Conservation (phyloP, 768 basidiomycete species). For the Saitozyma podzolica region DNA sequence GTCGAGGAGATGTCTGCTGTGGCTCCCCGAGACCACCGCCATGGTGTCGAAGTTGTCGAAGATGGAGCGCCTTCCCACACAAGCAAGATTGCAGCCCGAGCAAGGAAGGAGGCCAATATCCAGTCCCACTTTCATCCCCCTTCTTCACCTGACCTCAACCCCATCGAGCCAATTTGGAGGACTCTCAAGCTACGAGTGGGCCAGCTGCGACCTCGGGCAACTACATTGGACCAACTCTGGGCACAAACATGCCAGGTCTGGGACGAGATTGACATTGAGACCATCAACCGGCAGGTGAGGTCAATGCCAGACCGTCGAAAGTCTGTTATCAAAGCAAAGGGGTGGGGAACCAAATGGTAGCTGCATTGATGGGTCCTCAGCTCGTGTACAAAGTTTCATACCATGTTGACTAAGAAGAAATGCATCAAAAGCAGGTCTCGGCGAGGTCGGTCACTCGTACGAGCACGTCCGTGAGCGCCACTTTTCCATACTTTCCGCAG, state of each 20-base stretch:
- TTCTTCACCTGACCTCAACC: constrained; percentile 2
- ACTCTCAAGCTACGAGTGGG: not conserved
- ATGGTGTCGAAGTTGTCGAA: not conserved
- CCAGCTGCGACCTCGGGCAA: not conserved
- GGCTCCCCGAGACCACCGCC: not conserved
- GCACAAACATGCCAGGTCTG: not conserved
- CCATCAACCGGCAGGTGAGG: no score
- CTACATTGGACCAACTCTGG: not conserved
- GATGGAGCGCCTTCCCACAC: not conserved
- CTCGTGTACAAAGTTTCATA: no score
- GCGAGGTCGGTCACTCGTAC: no score
- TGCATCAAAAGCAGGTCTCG: no score
- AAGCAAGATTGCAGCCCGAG: not conserved
- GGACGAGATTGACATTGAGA: not conserved
- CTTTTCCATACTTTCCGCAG: no score
- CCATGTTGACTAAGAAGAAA: no score
- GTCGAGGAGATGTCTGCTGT: not conserved
- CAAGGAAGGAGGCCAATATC: not conserved
- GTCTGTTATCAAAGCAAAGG: no score
- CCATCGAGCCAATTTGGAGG: not conserved
- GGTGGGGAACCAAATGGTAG: no score
- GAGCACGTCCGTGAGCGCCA: no score
- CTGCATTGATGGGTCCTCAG: no score
- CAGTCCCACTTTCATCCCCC: not conserved
- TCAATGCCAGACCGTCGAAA: no score